Evolutionary conservation across 768 basidiomycete species (phyloP).

Genomic region (Boletales sp.): DNA sequence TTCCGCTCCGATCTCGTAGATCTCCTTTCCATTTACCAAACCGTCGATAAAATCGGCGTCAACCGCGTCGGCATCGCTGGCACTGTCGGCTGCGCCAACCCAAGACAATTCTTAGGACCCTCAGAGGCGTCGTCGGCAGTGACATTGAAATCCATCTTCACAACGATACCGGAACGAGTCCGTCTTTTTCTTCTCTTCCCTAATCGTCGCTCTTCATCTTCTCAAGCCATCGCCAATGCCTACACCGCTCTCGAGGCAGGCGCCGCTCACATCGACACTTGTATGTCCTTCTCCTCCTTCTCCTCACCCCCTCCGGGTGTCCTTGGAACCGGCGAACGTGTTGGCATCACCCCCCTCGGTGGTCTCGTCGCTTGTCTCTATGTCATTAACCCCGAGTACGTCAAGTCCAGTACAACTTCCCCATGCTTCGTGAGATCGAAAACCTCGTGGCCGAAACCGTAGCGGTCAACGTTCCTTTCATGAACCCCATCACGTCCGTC

Average conservation of each 20-base stretch:
- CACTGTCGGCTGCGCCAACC: conserved; percentile 98
- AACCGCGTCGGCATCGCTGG: conserved; percentile 99
- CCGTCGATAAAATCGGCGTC: conserved; percentile 98
- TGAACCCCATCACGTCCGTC: conserved; percentile 85
- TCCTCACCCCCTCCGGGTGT: conserved; percentile 49
- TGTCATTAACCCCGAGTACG: conserved; percentile 96
- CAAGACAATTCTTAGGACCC: conserved; percentile 93
- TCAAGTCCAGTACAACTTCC: conserved; percentile 98
- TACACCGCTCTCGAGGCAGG: conserved; percentile 98
- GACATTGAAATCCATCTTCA: conserved; percentile 99
- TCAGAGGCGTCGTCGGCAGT: conserved; percentile 93
- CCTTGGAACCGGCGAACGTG: conserved; percentile 97
- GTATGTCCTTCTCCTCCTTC: conserved; percentile 37
- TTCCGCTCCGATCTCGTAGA: conserved; percentile 99
- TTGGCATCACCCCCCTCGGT: conserved; percentile 97
- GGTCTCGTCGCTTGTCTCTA: conserved; percentile 96
- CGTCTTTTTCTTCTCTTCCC: conserved; percentile 13
- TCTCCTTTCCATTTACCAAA: conserved; percentile 96
- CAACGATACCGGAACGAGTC: conserved; percentile 97
- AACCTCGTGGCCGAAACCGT: conserved; percentile 99
- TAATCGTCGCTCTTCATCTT: conserved; percentile 2
- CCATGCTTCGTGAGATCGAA: conserved; percentile 97
- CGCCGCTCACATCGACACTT: conserved; percentile 98
- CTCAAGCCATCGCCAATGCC: conserved; percentile 90
- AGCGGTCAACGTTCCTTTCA: conserved; percentile 96